Base-by-base conservation (phyloP, 345 rosid genomes). In the Euphorbia lathyris region DNA sequence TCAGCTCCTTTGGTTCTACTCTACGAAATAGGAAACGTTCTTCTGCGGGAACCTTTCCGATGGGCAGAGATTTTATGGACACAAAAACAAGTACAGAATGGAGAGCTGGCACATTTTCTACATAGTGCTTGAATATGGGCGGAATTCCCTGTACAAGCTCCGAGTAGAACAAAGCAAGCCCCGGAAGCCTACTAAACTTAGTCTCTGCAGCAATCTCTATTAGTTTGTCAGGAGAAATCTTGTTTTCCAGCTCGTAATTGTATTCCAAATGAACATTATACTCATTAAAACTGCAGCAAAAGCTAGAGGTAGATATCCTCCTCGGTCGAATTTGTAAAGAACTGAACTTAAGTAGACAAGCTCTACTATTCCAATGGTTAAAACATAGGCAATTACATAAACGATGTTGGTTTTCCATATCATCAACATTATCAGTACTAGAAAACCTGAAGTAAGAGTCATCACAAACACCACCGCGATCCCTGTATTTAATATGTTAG, bases 381-480 rank as follows among this genome's bases (percentile, higher is more conserved):
- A 69, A 12, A 81, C 63, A 23, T 71, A 88, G 9, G 32, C 8
- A 56, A 81, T 50, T 25, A 84, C 42, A 13, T 77, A 38, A 32
- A 84, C 3, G 0, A 88, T 66, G 73, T 78, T 79, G 22, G 82
- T 56, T 67, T 88, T 83, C 87, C 88, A 83, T 77, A 84, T 80
- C 84, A 83, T 80, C 47, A 88, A 69, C 90, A 86, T 73, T 59
- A 73, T 67, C 0, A 86, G 73, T 26, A 88, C 84, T 17, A 88
- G 56, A n/a, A 86, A 70, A 0, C 77, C 26, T 17, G 88, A 86
- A 16, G 86, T 88, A 3, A 84, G 65, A 42, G 72, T 43, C 84
- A 86, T 79, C 13, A 88, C 90, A 52, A 83, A 77, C 29, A 81
- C 88, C 60, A 88, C 88, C 0, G 87, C 87, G 27, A 84, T 81